Conservation (phyloP, 139 green algal genomes). For the Desmodesmus armatus region DNA sequence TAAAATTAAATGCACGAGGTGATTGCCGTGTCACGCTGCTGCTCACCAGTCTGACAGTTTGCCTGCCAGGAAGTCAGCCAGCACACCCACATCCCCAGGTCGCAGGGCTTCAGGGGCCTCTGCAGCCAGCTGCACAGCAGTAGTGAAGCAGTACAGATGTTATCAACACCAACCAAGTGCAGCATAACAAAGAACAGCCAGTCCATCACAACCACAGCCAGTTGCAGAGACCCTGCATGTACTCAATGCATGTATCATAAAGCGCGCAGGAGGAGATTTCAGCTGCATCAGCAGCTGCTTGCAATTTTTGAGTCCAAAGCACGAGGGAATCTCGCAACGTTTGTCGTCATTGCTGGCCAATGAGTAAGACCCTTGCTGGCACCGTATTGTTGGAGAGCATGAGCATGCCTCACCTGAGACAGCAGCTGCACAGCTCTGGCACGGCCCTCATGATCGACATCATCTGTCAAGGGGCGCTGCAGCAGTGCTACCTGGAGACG, state of each 20-base stretch:
- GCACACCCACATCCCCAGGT: slow-evolving; percentile 1
- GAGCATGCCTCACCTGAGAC: not conserved
- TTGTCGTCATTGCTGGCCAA: too few species aligned
- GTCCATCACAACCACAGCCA: too few species aligned
- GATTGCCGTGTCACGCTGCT: not conserved
- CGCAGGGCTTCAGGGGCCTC: slow-evolving; percentile 11
- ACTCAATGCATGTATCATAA: not conserved
- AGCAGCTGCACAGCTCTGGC: slow-evolving; percentile 36
- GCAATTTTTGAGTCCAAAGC: too few species aligned
- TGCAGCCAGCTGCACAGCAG: not conserved
- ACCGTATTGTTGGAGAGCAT: not conserved
- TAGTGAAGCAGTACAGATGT: not conserved
- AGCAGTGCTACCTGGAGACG: slow-evolving; percentile 10
- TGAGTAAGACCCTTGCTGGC: too few species aligned
- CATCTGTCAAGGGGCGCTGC: slow-evolving; percentile 20
- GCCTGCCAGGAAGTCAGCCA: slow-evolving; percentile 29
- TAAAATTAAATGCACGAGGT: not conserved
- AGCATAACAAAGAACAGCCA: not conserved
- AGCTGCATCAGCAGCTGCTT: too few species aligned
- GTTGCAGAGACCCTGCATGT: too few species aligned
- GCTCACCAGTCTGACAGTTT: slow-evolving; percentile 37
- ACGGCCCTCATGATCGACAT: slow-evolving; percentile 8
- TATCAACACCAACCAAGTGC: too few species aligned
- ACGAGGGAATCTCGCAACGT: too few species aligned
- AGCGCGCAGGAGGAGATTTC: not conserved